phyloP scores from a whole-genome alignment of 75 land plant genomes.

The Ceratopteris richardii region DNA sequence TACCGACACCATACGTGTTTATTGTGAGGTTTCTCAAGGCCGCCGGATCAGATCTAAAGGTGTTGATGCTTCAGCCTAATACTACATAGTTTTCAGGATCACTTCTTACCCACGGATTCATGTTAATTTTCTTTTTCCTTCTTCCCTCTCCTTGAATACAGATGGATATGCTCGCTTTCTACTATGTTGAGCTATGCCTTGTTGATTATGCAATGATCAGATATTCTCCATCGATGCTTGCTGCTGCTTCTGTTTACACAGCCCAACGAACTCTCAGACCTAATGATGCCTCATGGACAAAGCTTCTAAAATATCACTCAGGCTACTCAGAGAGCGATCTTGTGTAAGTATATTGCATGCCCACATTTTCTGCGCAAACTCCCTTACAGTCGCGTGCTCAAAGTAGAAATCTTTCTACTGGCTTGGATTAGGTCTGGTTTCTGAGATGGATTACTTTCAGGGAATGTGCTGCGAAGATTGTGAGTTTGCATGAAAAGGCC shows the following conservation, averaged over 20 bases:
- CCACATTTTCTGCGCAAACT: background rate
- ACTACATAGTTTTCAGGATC: background rate
- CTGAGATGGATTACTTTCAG: conserved; percentile 4
- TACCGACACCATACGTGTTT: conserved; percentile 44
- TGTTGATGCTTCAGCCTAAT: background rate
- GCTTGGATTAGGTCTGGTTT: too few relatives aligned
- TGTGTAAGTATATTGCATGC: conserved; percentile 10
- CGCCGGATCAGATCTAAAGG: conserved; percentile 22
- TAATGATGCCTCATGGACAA: conserved; percentile 21
- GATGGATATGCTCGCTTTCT: conserved; percentile 36
- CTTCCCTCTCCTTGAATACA: background rate
- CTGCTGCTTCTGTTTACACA: conserved; percentile 42
- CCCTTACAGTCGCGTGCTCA: too few relatives aligned
- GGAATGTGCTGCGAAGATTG: conserved; percentile 28
- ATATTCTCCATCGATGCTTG: conserved; percentile 30
- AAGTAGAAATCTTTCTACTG: background rate
- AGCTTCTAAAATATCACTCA: conserved; percentile 24
- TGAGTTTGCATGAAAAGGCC: conserved; percentile 21
- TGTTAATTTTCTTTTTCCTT: background rate
- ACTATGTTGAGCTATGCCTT: conserved; percentile 35
- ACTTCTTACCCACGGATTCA: background rate
- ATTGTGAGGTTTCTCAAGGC: conserved; percentile 35
- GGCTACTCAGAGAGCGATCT: conserved; percentile 31
- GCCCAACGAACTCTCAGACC: conserved; percentile 22
- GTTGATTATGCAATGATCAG: conserved; percentile 36